Conservation (phyloP, 2,329 filamentous ascomycete genomes). For the Hypoxylon sp. region DNA sequence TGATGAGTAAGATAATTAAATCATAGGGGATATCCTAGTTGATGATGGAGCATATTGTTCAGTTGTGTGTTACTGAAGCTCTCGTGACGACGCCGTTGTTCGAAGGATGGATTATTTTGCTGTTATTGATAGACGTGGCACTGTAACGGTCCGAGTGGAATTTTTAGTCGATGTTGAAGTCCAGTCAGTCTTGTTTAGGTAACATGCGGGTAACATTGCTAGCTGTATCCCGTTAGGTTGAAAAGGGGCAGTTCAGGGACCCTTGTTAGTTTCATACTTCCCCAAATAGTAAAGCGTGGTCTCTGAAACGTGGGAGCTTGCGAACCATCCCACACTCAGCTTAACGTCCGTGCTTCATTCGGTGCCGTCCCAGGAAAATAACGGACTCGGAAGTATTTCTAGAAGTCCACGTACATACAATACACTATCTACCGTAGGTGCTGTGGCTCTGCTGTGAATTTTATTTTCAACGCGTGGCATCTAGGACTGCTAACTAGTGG, state of each 20-base stretch:
- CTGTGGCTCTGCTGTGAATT: slow-evolving; percentile 28
- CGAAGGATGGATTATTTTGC: neutral
- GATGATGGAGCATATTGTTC: neutral
- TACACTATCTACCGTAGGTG: neutral
- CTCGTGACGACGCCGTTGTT: neutral
- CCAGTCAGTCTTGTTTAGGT: slow-evolving; percentile 17
- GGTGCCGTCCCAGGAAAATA: slow-evolving; percentile 15
- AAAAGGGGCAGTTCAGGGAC: slow-evolving; percentile 25
- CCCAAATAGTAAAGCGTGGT: slow-evolving; percentile 28
- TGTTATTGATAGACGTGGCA: slow-evolving; percentile 1
- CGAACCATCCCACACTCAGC: slow-evolving; percentile 19
- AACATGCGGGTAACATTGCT: slow-evolving; percentile 22
- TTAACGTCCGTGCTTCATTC: slow-evolving; percentile 30
- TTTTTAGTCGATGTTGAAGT: slow-evolving; percentile 7
- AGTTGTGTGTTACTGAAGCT: slow-evolving; percentile 4
- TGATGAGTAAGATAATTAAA: slow-evolving; percentile 12
- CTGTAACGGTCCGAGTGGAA: slow-evolving; percentile 1
- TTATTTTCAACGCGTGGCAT: slow-evolving; percentile 34
- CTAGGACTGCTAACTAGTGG: neutral
- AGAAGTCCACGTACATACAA: slow-evolving; percentile 13
- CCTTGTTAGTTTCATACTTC: slow-evolving; percentile 37
- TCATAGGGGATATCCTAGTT: slow-evolving; percentile 1
- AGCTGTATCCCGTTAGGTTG: slow-evolving; percentile 27
- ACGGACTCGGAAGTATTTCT: slow-evolving; percentile 27
- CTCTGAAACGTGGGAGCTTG: slow-evolving; percentile 38